Conservation (phyloP, 768 basidiomycete genomes). For the Amanita thiersii region DNA sequence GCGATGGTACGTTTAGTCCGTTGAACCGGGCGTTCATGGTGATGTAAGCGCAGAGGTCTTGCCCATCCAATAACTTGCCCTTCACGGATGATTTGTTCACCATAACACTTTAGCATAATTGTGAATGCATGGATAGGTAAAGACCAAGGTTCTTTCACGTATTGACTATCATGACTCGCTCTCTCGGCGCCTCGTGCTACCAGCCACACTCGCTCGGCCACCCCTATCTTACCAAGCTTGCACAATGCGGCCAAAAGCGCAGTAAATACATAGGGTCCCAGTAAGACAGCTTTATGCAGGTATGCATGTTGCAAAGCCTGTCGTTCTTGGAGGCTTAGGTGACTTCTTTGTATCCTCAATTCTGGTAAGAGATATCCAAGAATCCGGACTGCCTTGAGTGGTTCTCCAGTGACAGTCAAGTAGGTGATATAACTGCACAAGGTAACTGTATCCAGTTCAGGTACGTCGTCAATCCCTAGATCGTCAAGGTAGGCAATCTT, state of each 20-base stretch:
- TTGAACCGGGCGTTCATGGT: neutral
- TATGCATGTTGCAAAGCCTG: constrained; percentile 16
- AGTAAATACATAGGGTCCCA: constrained; percentile 57
- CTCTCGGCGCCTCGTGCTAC: constrained; percentile 52
- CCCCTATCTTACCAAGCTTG: constrained; percentile 43
- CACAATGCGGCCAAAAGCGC: constrained; percentile 51
- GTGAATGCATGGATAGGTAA: constrained; percentile 65
- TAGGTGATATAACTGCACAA: constrained; percentile 5
- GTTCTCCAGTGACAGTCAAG: constrained; percentile 1
- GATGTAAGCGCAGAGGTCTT: neutral
- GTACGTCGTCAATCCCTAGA: neutral
- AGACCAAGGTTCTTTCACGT: constrained; percentile 44
- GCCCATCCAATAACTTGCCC: constrained; percentile 3
- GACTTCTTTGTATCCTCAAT: constrained; percentile 6
- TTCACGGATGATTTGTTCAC: constrained; percentile 10
- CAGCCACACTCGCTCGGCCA: constrained; percentile 59
- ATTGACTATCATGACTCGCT: constrained; percentile 34
- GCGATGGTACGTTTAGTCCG: neutral
- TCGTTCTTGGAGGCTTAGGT: neutral
- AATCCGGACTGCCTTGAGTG: constrained; percentile 24
- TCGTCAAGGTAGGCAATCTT: neutral
- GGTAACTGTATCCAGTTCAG: constrained; percentile 1
- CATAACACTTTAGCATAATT: constrained; percentile 42
- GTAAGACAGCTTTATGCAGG: constrained; percentile 32
- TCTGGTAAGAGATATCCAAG: constrained; percentile 13